phyloP scores from a whole-genome alignment of 2,329 filamentous ascomycete species.

The Venturia effusa region DNA sequence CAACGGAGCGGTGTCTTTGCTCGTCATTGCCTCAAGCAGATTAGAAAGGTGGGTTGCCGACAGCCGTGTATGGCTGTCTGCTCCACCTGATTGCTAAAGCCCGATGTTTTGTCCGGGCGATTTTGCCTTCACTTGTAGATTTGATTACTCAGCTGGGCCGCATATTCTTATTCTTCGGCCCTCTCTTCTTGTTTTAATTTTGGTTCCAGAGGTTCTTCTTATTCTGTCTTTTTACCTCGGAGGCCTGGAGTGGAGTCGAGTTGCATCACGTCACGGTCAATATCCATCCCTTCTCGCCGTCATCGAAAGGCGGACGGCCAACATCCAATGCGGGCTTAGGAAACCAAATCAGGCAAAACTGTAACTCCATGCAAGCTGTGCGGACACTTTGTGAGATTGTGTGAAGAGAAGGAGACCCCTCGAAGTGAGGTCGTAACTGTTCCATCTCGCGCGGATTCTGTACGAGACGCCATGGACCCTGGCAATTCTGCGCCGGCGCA shows the following conservation, averaged over 20 bases:
- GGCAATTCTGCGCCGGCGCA: not conserved
- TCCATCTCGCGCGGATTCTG: not conserved
- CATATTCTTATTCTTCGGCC: not conserved
- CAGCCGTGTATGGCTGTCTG: not conserved
- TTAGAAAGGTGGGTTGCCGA: not conserved
- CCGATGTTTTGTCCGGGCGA: slow-evolving; percentile 2
- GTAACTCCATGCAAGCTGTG: not conserved
- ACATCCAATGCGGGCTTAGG: too few relatives aligned
- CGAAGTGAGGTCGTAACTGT: not conserved
- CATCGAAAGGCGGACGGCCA: too few relatives aligned
- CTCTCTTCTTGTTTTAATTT: not conserved
- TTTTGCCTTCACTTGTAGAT: not conserved
- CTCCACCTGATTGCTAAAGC: not conserved
- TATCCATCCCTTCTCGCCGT: not conserved
- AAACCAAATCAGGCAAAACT: not conserved
- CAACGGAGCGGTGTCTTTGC: not conserved
- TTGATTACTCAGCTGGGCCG: not conserved
- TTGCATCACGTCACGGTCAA: not conserved
- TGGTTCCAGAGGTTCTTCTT: not conserved
- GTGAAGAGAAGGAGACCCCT: not conserved
- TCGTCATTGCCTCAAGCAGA: not conserved
- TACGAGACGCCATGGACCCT: not conserved
- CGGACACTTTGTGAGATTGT: not conserved
- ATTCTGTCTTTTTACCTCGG: not conserved
- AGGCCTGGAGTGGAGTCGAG: not conserved